Percentiles rank a stretch among this genome's conserved stretches.
Conservation (phyloP, 2,329 filamentous ascomycete species). For the Leptographium wingfieldii region DNA sequence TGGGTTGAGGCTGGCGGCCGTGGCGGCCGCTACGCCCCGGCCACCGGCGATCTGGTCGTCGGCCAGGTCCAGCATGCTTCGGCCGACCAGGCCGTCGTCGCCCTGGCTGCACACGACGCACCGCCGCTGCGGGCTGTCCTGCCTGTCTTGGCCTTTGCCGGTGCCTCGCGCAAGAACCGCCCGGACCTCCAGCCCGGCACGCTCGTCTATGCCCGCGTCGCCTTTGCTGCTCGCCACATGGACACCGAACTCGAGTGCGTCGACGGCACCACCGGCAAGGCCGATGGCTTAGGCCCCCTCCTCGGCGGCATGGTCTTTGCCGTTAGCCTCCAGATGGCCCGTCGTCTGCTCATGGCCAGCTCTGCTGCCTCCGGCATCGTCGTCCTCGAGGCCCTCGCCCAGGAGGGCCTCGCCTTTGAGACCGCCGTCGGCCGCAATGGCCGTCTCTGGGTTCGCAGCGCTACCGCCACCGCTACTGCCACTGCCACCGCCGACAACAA, state of each 20-base stretch:
- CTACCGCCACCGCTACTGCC: slow-evolving; percentile 18
- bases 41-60: slow-evolving; percentile 75
- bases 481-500: slow-evolving; percentile 22
- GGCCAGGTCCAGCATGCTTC: slow-evolving; percentile 68
- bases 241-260: slow-evolving; percentile 88
- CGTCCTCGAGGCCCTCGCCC: slow-evolving; percentile 67
- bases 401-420: slow-evolving; percentile 73
- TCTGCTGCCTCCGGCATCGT: slow-evolving; percentile 52
- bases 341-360: slow-evolving; percentile 58
- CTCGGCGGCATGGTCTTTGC: slow-evolving; percentile 73
- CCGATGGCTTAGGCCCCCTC: slow-evolving; percentile 75
- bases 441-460: slow-evolving; percentile 80
- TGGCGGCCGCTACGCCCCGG: slow-evolving; percentile 57
- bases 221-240: slow-evolving; percentile 65
- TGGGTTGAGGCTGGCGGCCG: slow-evolving; percentile 63
- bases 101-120: slow-evolving; percentile 52
- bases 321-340: slow-evolving; percentile 69
- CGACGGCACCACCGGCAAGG: slow-evolving; percentile 72
- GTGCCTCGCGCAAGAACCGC: slow-evolving; percentile 80
- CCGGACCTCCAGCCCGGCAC: slow-evolving; percentile 64
- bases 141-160: slow-evolving; percentile 84
- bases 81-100: slow-evolving; percentile 68
- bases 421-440: slow-evolving; percentile 90
- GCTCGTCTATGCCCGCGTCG: slow-evolving; percentile 79
- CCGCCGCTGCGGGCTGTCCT: slow-evolving; percentile 47